Percentiles rank a stretch among this genome's conserved stretches.
Evolutionary conservation across 495 filamentous ascomycete species (phyloP).

Genomic region (Lasiosphaeria ovina): DNA sequence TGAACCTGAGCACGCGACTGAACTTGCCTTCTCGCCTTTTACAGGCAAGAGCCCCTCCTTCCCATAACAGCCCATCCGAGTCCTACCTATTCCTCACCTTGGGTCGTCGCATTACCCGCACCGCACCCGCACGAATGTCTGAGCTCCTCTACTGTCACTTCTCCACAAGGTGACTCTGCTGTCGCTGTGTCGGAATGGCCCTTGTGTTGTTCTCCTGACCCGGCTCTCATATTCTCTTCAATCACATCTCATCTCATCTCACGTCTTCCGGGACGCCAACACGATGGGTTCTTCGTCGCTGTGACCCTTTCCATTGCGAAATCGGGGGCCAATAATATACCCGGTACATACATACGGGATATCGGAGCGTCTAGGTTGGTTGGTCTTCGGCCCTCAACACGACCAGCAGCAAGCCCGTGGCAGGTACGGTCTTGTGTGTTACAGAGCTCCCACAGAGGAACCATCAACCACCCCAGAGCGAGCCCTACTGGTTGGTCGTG

Average conservation of each 20-base stretch:
- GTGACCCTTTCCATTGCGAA: neutral
- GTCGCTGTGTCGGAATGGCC: no score
- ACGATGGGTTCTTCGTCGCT: neutral
- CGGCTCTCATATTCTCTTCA: no score
- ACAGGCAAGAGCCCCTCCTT: slow-evolving; percentile 11
- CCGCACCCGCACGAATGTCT: no score
- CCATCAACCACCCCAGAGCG: neutral
- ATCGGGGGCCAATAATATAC: neutral
- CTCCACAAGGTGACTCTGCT: no score
- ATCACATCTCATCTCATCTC: no score
- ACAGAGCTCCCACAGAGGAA: neutral
- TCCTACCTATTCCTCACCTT: neutral
- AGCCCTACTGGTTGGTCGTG: neutral
- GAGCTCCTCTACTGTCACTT: no score
- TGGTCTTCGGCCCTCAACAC: neutral
- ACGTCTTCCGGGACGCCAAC: neutral
- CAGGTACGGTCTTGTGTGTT: neutral
- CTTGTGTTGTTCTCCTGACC: no score
- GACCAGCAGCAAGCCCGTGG: neutral
- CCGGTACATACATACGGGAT: no score
- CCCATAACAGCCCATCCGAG: neutral
- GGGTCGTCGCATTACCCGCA: no score
- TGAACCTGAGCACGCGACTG: slow-evolving; percentile 33
- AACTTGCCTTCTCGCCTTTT: slow-evolving; percentile 5
- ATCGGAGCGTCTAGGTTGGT: no score